Conservation (phyloP, 208 protist species). For the Blechomonas ayalai region DNA sequence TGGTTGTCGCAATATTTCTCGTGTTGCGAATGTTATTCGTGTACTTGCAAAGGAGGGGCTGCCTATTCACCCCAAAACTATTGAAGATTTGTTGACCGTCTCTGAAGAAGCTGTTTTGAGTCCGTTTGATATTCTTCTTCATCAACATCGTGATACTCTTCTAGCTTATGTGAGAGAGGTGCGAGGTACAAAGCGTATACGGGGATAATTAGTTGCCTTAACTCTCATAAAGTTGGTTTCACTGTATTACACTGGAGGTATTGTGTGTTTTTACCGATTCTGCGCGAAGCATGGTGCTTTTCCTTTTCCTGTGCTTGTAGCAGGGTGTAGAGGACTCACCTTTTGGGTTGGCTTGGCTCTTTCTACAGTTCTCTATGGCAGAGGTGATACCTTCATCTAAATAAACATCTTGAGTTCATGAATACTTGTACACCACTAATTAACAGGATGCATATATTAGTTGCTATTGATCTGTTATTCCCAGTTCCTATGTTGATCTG, state of each 20-base stretch:
- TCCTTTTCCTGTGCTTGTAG: constrained; percentile 10
- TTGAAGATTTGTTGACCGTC: constrained; percentile 38
- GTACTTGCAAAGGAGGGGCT: constrained; percentile 29
- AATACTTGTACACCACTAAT: too few species aligned
- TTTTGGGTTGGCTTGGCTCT: constrained; percentile 5
- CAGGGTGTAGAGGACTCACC: neutral
- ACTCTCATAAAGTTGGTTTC: too few species aligned
- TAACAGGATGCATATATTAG: too few species aligned
- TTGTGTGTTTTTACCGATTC: constrained; percentile 6
- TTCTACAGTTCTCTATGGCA: constrained; percentile 1
- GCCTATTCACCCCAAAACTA: constrained; percentile 47
- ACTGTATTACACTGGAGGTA: too few species aligned
- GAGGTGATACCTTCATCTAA: too few species aligned
- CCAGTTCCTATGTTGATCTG: too few species aligned
- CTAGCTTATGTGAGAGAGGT: constrained; percentile 11
- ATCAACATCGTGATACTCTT: constrained; percentile 20
- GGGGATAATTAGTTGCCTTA: too few species aligned
- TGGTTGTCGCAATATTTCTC: constrained; percentile 31
- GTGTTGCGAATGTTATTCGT: constrained; percentile 73
- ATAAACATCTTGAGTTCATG: too few species aligned
- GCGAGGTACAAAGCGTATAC: constrained; percentile 15
- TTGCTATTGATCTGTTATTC: too few species aligned
- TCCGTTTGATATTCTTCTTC: constrained; percentile 44
- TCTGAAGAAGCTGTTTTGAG: constrained; percentile 44
- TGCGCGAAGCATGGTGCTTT: neutral